Evolutionary conservation across 371 early-diverging fungal species (phyloP), one percentile per base, ranked within the genome.

Genomic region (Rhizopus microsporus): DNA sequence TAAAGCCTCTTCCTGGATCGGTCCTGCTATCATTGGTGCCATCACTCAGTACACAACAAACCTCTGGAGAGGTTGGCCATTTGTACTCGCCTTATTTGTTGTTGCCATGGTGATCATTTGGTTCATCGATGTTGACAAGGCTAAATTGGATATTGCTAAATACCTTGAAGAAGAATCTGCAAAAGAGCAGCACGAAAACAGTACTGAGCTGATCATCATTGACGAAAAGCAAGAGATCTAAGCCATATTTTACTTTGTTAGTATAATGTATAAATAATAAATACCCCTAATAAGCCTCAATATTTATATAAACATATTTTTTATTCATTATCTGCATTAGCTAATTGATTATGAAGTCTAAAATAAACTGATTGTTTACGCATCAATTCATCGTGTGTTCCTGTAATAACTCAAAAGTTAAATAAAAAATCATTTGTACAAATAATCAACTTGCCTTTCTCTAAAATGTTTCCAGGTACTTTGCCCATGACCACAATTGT

Each of bases 401-500:
- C 79, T 78, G 45, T 23, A 9, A 16, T 13, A 51, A 30, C 23
- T 23, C 23, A 15, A 10, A n/a, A 34, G 13, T 30, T 42, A 42
- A 42, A 5, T 56, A 33, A 35, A 46, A 16, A 51, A 7, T 12
- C 4, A 16, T 31, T 37, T 60, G 2, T 9, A 38, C 13, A 29
- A 23, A 38, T 4, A 10, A 16, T 48, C 39, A 7, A 1, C 51
- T 29, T 62, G 77, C 88, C 88, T 56, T 80, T 74, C 59, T 88
- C 88, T 33, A 85, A 43, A 31, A 88, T 74, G 33, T 88, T 81
- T 45, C 88, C 88, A 6, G 81, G 79, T 13, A 73, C 78, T 16
- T 61, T 62, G 16, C 83, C 85, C 87, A 87, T 84, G 17, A 87
- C 86, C 5, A 87, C 85, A 62, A 86, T 87, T 54, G 72, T 68